Evolutionary conservation across 108 stramenopile genomes (phyloP), one percentile per base, ranked within the genome.

Genomic region (Tribonema minus): DNA sequence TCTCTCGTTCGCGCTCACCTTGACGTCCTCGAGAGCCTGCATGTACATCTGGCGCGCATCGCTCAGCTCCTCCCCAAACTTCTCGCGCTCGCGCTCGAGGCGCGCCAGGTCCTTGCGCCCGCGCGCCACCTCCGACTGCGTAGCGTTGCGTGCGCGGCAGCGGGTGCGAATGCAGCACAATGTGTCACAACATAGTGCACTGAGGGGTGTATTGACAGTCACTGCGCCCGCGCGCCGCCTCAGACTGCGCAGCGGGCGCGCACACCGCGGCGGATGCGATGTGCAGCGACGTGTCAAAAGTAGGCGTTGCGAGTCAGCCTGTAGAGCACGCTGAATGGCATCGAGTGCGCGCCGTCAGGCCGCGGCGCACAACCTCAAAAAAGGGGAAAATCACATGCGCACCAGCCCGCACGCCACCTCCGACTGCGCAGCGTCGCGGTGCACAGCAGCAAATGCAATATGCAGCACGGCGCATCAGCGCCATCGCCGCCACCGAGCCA

Each of bases 1-100:
- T n/a, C n/a, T n/a, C n/a, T n/a, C n/a, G n/a, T n/a, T n/a, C n/a
- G n/a, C n/a, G 38, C 60, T 33, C 25, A 71, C 74, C 84, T 89
- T 91, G 38, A 90, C 78, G 60, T 90, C 90, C 65, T 90, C 89
- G 34, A 89, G 80, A 7, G 87, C 80, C 35, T 88, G 75, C 70
- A 78, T 63, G 69, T 82, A 87, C 58, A 86, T 77, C 29, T 76
- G 70, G 72, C 83, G 86, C 30, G 85, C 82, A 64, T 90, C 90
- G 46, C 70, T 78, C 0, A 88, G 82, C 81, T 92, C 90, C 46
- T 77, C 79, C 31, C 90, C 88, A 64, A 89, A 82, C 68, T 86
- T 82, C 81, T 90, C 90, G 27, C 91, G 86, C 67, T 91, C 91
- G 54, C 88, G 88, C 87, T 91, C 90, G 15, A 90, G 73, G 58